Evolutionary conservation across 352 stramenopile genomes (phyloP), one percentile per base, ranked within the genome.

Genomic region (Achlya hypogyna): DNA sequence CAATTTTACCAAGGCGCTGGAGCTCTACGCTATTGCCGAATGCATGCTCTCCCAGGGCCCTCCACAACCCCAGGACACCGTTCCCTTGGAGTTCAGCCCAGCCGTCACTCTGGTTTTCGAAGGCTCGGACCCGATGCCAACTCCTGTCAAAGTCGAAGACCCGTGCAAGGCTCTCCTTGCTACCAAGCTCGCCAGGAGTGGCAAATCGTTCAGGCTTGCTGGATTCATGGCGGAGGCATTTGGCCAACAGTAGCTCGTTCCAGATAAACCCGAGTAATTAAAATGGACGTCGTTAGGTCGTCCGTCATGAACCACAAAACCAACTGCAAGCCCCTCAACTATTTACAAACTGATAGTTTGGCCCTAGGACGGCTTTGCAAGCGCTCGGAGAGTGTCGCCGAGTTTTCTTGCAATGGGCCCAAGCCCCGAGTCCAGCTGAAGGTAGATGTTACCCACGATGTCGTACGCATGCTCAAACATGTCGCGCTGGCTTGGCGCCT

Each of bases 381-480:
- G 49, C 10, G 49, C 4, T 3, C 25, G 31, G 4, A 56, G 49
- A 10, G 31, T 9, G 49, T 65, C 28, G 25, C 34, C 58, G 3
- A 42, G 4, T 14, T 9, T 47, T 25, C 53, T 65, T n/a, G 58
- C 58, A 16, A 65, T 54, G 1, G 52, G 25, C 16, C 23, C n/a
- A 9, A 20, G n/a, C 2, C 28, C 45, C 42, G 35, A n/a, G 25
- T 23, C 35, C 20, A 32, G n/a, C 53, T 91, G 82, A 25, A 76
- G 70, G 70, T 86, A 89, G 43, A 89, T 79, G 64, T 91, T 93
- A 18, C 81, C 79, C 5, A 88, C 75, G 16, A 72, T 72, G 22
- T 73, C 75, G 22, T 64, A 16, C 12, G 71, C 23, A 45, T 91
- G 82, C 1, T 56, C 69, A 2, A 64, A 58, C 56, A 93, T 74